These are phyloP conservation scores for Colletotrichum orbiculare DNA, from an alignment of 2,329 filamentous ascomycete species.

Conservation along the genomic window DNA sequence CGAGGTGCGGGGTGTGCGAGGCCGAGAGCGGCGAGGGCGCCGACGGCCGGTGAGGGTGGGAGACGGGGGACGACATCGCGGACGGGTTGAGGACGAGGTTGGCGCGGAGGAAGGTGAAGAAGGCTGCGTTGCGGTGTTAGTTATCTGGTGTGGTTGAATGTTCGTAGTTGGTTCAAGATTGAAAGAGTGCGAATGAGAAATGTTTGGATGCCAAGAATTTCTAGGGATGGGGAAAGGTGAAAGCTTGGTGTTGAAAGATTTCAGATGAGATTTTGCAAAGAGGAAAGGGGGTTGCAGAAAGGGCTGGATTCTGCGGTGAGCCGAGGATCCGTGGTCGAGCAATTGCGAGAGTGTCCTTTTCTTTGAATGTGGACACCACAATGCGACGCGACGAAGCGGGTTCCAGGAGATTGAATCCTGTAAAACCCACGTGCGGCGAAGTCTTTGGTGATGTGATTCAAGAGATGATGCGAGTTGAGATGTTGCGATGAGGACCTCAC, in stretches of 20 bases:
- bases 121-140: slow-evolving; percentile 66
- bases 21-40: slow-evolving; percentile 51
- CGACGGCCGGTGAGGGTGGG: slow-evolving; percentile 60
- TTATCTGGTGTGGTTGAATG: not conserved
- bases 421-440: not conserved
- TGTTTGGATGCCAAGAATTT: slow-evolving; percentile 16
- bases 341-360: slow-evolving; percentile 9
- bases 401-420: not conserved
- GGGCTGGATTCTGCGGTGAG: slow-evolving; percentile 1
- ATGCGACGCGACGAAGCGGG: not conserved
- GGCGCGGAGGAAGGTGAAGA: slow-evolving; percentile 83
- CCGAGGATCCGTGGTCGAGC: slow-evolving; percentile 18
- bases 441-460: too few species aligned
- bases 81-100: slow-evolving; percentile 78
- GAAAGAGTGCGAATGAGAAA: slow-evolving; percentile 3
- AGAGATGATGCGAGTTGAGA: not conserved
- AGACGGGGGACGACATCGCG: slow-evolving; percentile 71
- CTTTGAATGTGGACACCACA: slow-evolving; percentile 32
- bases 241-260: slow-evolving; percentile 13
- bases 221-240: slow-evolving; percentile 12
- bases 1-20: slow-evolving; percentile 49
- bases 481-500: slow-evolving; percentile 1
- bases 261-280: slow-evolving; percentile 20
- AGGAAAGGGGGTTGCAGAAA: too few species aligned
- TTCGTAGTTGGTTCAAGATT: not conserved